These are phyloP conservation scores for Barnettozyma vustinii DNA, from an alignment of 805 yeast genomes.

Conservation along the genomic window DNA sequence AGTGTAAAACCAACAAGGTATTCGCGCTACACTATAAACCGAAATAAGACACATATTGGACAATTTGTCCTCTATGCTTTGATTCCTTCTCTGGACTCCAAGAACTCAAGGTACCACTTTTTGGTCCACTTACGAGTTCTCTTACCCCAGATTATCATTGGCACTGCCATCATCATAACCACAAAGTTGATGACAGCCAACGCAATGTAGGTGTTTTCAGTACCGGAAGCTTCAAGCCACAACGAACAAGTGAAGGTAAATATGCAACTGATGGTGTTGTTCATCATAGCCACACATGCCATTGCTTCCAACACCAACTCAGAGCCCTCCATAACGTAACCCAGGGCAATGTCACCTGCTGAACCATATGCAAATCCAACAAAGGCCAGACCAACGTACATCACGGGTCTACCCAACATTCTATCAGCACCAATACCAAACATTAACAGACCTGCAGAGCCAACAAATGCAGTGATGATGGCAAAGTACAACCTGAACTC, in stretches of 20 bases:
- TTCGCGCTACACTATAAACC: too few species aligned
- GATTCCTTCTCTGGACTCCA: conserved; percentile 46
- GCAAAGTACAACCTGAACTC: conserved; percentile 58
- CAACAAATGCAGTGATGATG: conserved; percentile 47
- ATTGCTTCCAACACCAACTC: conserved; percentile 66
- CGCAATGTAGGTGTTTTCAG: conserved; percentile 53
- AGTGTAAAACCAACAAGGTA: too few species aligned
- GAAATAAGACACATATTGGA: too few species aligned
- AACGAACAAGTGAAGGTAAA: conserved; percentile 62
- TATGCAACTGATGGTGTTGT: conserved; percentile 58
- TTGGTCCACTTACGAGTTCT: conserved; percentile 52
- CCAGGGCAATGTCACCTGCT: conserved; percentile 66
- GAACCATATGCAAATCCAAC: conserved; percentile 68
- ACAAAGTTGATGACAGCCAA: conserved; percentile 55
- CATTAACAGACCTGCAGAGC: conserved; percentile 57
- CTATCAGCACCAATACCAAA: conserved; percentile 64
- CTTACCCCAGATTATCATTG: conserved; percentile 58
- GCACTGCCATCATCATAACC: conserved; percentile 52
- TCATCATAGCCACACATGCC: conserved; percentile 62
- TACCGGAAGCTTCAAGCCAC: conserved; percentile 54
- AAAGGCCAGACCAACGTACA: conserved; percentile 57
- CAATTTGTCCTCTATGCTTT: conserved; percentile 22
- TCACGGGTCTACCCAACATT: conserved; percentile 46
- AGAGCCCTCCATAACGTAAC: conserved; percentile 65
- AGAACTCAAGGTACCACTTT: conserved; percentile 46